Conservation (phyloP, 148 eudicot species). For the Agrostemma githago region DNA sequence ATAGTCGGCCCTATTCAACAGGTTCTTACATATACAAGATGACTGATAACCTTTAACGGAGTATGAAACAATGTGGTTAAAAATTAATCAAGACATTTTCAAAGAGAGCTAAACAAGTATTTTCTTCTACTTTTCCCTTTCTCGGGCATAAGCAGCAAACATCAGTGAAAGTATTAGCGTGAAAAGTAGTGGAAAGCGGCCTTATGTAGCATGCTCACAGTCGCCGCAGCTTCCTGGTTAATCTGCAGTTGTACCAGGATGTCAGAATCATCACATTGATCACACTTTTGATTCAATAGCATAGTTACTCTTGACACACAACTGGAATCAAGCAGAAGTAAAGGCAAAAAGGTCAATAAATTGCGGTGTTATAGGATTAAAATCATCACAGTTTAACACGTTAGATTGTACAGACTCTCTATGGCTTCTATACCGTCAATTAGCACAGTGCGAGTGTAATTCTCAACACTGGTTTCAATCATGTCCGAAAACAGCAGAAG, state of each 20-base stretch:
- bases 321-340: not conserved
- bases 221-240: not conserved
- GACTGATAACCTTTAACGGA: not conserved
- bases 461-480: not conserved
- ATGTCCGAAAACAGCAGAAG: not conserved
- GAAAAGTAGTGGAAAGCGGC: not conserved
- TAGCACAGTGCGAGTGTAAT: not conserved
- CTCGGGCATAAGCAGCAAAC: not conserved
- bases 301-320: not conserved
- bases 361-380: not conserved
- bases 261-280: not conserved
- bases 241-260: slow-evolving; percentile 3
- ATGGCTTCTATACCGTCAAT: not conserved
- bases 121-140: not conserved
- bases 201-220: not conserved
- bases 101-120: not conserved
- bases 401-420: not conserved
- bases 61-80: not conserved
- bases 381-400: not conserved
- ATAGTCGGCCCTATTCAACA: not conserved
- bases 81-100: not conserved
- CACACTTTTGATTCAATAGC: not conserved
- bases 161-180: not conserved
- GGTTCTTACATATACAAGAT: not conserved
- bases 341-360: not conserved